Evolutionary conservation across 1,284 basidiomycete species (phyloP).

Genomic region (Takashimella koratensis): DNA sequence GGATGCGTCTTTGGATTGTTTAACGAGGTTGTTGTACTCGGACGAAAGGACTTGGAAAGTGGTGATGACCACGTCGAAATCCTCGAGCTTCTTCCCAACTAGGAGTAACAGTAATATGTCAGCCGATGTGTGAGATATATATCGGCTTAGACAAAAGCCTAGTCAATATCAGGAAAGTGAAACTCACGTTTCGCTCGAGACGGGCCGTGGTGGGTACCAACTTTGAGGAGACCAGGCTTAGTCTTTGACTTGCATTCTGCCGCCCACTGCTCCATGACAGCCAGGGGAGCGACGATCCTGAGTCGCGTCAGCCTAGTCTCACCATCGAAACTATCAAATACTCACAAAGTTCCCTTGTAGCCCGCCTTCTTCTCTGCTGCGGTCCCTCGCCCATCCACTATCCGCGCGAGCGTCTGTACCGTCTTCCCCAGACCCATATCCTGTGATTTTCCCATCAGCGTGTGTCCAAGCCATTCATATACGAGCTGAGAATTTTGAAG

Average conservation of each 20-base stretch:
- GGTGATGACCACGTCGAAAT: slow-evolving; percentile 72
- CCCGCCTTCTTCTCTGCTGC: slow-evolving; percentile 68
- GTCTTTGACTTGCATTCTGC: slow-evolving; percentile 78
- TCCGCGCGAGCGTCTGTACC: slow-evolving; percentile 80
- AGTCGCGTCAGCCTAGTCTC: slow-evolving; percentile 2
- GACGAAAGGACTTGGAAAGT: slow-evolving; percentile 77
- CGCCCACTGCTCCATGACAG: slow-evolving; percentile 89
- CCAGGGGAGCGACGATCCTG: slow-evolving; percentile 76
- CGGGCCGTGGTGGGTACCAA: slow-evolving; percentile 77
- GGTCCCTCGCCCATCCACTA: slow-evolving; percentile 68
- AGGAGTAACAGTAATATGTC: slow-evolving; percentile 1
- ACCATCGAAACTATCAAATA: slow-evolving; percentile 16
- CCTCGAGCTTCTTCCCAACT: slow-evolving; percentile 62
- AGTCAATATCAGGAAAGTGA: not conserved
- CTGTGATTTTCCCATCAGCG: too few species aligned
- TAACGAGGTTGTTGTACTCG: slow-evolving; percentile 48
- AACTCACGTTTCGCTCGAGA: slow-evolving; percentile 62
- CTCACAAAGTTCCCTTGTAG: slow-evolving; percentile 69
- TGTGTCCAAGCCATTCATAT: too few species aligned
- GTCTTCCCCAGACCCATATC: slow-evolving; percentile 75
- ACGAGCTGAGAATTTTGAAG: too few species aligned
- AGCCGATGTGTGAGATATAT: slow-evolving; percentile 4
- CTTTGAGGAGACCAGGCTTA: slow-evolving; percentile 57
- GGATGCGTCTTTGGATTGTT: slow-evolving; percentile 48
- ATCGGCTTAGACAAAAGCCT: not conserved